These are phyloP conservation scores for Clarireedia monteithiana DNA, from an alignment of 2,329 filamentous ascomycete genomes.

Conservation along the genomic window DNA sequence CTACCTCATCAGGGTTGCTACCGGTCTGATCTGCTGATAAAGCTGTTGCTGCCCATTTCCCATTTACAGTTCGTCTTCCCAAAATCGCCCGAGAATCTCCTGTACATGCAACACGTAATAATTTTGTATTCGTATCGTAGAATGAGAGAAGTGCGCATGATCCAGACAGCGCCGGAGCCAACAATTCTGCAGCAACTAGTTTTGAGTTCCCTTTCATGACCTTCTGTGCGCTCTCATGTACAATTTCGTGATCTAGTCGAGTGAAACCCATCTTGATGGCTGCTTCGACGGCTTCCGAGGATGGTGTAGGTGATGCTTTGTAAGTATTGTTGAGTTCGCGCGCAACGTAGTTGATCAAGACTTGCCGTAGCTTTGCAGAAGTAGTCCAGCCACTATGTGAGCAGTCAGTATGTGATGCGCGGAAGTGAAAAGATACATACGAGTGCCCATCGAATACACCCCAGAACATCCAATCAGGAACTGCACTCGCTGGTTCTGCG, in stretches of 20 bases:
- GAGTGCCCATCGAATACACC: conserved; percentile 96
- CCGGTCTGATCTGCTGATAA: conserved; percentile 94
- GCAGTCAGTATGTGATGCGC: not conserved
- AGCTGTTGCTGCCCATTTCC: conserved; percentile 88
- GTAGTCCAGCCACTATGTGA: conserved; percentile 82
- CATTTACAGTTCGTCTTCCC: conserved; percentile 66
- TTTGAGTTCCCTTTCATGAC: conserved; percentile 85
- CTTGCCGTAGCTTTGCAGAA: conserved; percentile 88
- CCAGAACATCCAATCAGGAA: conserved; percentile 99
- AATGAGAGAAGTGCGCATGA: conserved; percentile 95
- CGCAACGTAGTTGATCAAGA: conserved; percentile 85
- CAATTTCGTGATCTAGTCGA: conserved; percentile 86
- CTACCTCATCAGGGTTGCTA: conserved; percentile 74
- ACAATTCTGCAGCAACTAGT: conserved; percentile 79
- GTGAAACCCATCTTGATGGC: conserved; percentile 92
- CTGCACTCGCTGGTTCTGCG: conserved; percentile 40
- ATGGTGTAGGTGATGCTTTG: conserved; percentile 63
- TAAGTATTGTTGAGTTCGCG: conserved; percentile 90
- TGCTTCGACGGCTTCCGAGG: conserved; percentile 72
- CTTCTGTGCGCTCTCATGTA: conserved; percentile 85
- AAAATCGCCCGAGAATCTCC: conserved; percentile 94
- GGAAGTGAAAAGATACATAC: conserved; percentile 39
- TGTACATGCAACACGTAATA: conserved; percentile 88
- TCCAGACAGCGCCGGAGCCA: conserved; percentile 91
- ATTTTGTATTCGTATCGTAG: conserved; percentile 82